A percentile compares a stretch with the other conserved stretches of the same genome.
Conservation (phyloP, 2,329 filamentous ascomycete species). For the Fusarium piperis region DNA sequence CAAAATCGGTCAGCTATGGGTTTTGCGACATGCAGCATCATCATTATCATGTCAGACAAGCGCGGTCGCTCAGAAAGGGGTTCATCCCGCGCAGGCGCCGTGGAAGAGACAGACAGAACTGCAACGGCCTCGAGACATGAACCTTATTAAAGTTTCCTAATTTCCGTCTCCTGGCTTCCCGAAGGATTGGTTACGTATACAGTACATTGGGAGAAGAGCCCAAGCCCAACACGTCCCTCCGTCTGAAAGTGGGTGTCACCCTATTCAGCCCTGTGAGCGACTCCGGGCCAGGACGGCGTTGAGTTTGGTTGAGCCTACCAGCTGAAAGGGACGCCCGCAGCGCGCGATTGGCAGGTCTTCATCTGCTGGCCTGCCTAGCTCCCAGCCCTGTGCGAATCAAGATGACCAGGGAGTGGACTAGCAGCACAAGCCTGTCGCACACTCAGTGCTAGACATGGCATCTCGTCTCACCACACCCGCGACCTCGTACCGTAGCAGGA, state of each 20-base stretch:
- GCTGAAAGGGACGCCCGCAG: slow-evolving; percentile 34
- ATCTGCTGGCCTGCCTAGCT: slow-evolving; percentile 31
- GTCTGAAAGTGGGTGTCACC: slow-evolving; percentile 14
- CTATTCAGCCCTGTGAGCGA: slow-evolving; percentile 40
- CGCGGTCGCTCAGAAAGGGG: slow-evolving; percentile 1
- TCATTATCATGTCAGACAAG: slow-evolving; percentile 1
- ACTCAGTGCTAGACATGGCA: slow-evolving; percentile 16
- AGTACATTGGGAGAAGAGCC: not conserved
- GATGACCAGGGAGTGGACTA: slow-evolving; percentile 13
- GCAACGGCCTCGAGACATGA: not conserved
- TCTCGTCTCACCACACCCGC: slow-evolving; percentile 37
- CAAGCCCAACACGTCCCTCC: slow-evolving; percentile 5
- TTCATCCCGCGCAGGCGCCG: not conserved
- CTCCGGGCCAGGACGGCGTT: slow-evolving; percentile 9
- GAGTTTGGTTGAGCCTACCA: slow-evolving; percentile 18
- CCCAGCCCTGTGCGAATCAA: slow-evolving; percentile 38
- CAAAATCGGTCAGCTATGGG: slow-evolving; percentile 18
- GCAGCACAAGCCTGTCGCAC: slow-evolving; percentile 33
- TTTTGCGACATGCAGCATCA: slow-evolving; percentile 14
- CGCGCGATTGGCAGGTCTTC: slow-evolving; percentile 30
- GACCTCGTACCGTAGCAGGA: slow-evolving; percentile 23
- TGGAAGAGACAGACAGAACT: not conserved
- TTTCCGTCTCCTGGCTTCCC: not conserved
- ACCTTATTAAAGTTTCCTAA: not conserved
- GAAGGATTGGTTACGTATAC: not conserved